Percentiles rank a stretch among this genome's conserved stretches.
phyloP scores from a whole-genome alignment of 2,329 filamentous ascomycete genomes.

The Alternaria angustiovoidea region DNA sequence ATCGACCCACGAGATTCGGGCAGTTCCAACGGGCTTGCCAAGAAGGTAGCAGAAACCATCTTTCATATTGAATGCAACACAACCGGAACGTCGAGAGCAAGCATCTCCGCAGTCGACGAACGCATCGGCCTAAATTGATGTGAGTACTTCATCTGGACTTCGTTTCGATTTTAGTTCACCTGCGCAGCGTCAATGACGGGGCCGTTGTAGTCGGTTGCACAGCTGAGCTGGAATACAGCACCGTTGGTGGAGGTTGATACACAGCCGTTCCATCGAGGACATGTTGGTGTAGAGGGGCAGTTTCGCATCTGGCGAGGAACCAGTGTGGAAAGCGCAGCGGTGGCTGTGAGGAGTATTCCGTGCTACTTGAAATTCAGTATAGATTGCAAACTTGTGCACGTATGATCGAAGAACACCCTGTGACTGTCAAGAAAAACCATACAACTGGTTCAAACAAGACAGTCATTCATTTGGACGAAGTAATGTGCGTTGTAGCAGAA shows the following conservation, averaged over 20 bases:
- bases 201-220: slow-evolving; percentile 18
- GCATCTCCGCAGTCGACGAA: slow-evolving; percentile 20
- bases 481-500: not conserved
- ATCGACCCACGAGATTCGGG: slow-evolving; percentile 10
- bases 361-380: slow-evolving; percentile 5
- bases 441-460: not conserved
- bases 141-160: not conserved
- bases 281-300: slow-evolving; percentile 13
- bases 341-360: slow-evolving; percentile 1
- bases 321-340: slow-evolving; percentile 1
- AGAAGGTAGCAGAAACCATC: slow-evolving; percentile 23
- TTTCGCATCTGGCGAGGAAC: not conserved
- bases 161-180: not conserved
- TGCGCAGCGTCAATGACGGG: slow-evolving; percentile 11
- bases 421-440: not conserved
- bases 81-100: slow-evolving; percentile 11
- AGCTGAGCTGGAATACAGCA: slow-evolving; percentile 18
- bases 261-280: slow-evolving; percentile 20
- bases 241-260: slow-evolving; percentile 15
- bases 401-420: not conserved
- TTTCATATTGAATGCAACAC: slow-evolving; percentile 19
- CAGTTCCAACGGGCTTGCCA: slow-evolving; percentile 7
- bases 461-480: not conserved
- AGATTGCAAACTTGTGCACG: not conserved
- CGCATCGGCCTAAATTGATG: slow-evolving; percentile 4